Percentiles rank a stretch among this genome's conserved stretches.
These are phyloP conservation scores for Mallotus japonicus DNA, from an alignment of 441 rosid species.

Conservation along the genomic window DNA sequence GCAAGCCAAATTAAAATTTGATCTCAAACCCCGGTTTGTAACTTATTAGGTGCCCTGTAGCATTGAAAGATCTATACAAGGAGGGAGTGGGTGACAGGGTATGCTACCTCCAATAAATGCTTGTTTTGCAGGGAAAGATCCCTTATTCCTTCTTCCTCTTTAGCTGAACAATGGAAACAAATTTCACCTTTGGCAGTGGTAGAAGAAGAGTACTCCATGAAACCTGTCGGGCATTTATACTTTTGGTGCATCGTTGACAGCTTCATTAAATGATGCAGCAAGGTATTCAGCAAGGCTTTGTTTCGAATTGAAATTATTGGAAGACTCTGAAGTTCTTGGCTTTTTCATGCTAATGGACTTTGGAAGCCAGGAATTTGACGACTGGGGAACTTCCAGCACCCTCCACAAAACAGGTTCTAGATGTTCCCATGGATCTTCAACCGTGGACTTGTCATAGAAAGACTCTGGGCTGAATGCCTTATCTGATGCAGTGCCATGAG, in stretches of 20 bases:
- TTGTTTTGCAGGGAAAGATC: background rate
- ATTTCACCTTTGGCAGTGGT: background rate
- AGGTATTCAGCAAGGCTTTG: slow-evolving; percentile 79
- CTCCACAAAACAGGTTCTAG: slow-evolving; percentile 60
- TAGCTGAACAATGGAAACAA: background rate
- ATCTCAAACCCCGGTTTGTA: background rate
- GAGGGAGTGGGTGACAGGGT: background rate
- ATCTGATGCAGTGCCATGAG: slow-evolving; percentile 25
- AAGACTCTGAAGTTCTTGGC: slow-evolving; percentile 42
- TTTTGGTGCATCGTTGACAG: slow-evolving; percentile 35
- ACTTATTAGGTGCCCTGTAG: background rate
- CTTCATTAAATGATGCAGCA: slow-evolving; percentile 69
- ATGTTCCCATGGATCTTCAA: slow-evolving; percentile 73
- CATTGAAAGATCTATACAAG: background rate
- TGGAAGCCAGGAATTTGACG: slow-evolving; percentile 62
- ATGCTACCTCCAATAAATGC: background rate
- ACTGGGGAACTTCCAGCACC: slow-evolving; percentile 29
- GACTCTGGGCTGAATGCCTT: slow-evolving; percentile 37
- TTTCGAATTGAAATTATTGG: slow-evolving; percentile 39
- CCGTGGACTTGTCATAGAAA: slow-evolving; percentile 59
- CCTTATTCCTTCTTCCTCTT: background rate
- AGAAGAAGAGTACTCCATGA: background rate
- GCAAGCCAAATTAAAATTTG: background rate
- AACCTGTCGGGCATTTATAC: slow-evolving; percentile 21
- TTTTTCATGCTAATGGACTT: slow-evolving; percentile 46